Base-by-base conservation (phyloP, 495 filamentous ascomycete species). In the Viridothelium virens region DNA sequence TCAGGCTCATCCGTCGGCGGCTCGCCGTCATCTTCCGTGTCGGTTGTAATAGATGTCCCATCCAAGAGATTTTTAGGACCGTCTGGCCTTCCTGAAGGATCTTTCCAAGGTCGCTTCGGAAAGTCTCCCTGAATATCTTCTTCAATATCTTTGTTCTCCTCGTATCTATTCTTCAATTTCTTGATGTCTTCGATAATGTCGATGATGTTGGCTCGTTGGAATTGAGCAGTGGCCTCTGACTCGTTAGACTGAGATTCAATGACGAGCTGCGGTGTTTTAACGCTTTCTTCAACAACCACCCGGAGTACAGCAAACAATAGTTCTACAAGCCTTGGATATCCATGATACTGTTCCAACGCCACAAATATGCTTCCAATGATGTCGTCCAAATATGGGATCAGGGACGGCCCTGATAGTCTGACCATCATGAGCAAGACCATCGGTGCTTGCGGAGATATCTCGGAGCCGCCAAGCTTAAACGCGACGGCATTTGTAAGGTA, bases 381-480 rank as follows among this genome's bases (percentile, higher is more conserved):
- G 73, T 99, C 94, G 70, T 97, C 95, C 31, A 99, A 78, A 73
- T 90, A 97, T 0, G 92, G 91, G 34, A 97, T 80, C 7, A 99
- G 77, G 38, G 79, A 81, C 9, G 91, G 86, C 7, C 95, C 94
- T 56, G 91, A 89, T 38, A 99, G 80, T 34, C 84, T 87, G 64
- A 97, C 82, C 90, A 99, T 94, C 92, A 99, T 97, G 10, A 89
- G 82, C 14, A 99, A 79, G 0, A 97, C 95, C 69, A 91, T 88
- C 16, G 92, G 92, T 10, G 91, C 91, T 65, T 95, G 88, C 2
- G 93, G 93, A 0, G 91, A 93, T 64, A 97, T 85, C 63, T 97
- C 91, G 71, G 96, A 91, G 0, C 86, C 91, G 69, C 96, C 96
- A 37, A 99, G 81, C 66, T 93, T 91, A 33, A 97, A 78, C 0